phyloP scores from a whole-genome alignment of 2,329 filamentous ascomycete species.

The Nemania bipapillata region DNA sequence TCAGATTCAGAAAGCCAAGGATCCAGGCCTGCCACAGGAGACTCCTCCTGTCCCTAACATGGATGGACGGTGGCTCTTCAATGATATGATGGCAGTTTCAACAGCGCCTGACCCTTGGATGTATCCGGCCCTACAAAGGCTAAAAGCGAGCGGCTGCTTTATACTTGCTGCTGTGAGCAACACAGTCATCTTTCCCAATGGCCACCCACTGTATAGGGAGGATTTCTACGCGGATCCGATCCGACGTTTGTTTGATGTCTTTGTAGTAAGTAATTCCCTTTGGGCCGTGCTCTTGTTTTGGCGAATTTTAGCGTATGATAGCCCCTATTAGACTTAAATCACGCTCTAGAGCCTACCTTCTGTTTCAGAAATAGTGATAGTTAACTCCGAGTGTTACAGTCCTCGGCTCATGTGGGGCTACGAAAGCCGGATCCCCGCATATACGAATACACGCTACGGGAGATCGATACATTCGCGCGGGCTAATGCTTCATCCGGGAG shows the following conservation, averaged over 20 bases:
- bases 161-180: conserved; percentile 88
- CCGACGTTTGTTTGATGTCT: conserved; percentile 80
- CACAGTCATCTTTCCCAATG: conserved; percentile 84
- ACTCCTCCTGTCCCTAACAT: conserved; percentile 75
- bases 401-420: conserved; percentile 84
- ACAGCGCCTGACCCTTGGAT: conserved; percentile 83
- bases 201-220: conserved; percentile 72
- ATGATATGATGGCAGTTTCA: conserved; percentile 86
- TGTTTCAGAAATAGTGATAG: neutral
- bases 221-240: conserved; percentile 68
- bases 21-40: conserved; percentile 54
- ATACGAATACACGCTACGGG: conserved; percentile 76
- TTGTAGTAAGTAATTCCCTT: conserved; percentile 62
- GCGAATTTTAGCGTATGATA: neutral
- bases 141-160: conserved; percentile 72
- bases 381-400: conserved; percentile 48
- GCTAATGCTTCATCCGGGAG: conserved; percentile 58
- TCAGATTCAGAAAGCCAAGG: conserved; percentile 56
- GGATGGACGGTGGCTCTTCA: conserved; percentile 83
- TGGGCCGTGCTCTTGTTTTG: neutral
- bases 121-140: conserved; percentile 79
- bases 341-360: neutral
- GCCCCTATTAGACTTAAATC: neutral
- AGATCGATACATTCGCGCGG: conserved; percentile 71
- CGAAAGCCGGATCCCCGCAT: conserved; percentile 87